Evolutionary conservation across 1,284 basidiomycete species (phyloP), one percentile per base, ranked within the genome.

Genomic region (Waitea zeae): DNA sequence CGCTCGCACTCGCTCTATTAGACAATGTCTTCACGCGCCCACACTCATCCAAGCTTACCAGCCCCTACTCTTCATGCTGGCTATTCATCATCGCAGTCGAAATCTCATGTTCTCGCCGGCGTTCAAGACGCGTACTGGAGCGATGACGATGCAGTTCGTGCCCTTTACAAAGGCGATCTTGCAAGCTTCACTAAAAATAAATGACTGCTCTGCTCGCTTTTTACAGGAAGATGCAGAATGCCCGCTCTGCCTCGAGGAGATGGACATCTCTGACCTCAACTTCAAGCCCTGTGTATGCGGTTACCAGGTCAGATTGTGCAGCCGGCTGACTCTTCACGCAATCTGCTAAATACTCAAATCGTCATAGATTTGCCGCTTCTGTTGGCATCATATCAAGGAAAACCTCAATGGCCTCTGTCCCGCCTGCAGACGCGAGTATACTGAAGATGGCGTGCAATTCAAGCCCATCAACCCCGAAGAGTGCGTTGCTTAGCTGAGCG

Each of bases 231-330:
- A 96, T 50, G 83, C 86, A 46, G 93, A 98, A 50, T 99, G 95
- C 59, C 89, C 95, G 32, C 75, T 99, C 42, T 99, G 95, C 61
- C 74, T 97, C 38, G 95, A 98, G 53, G 92, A 96, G 59, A 90
- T 99, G 75, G 95, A 98, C 59, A 74, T 98, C 43, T 92, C 90
- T 29, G 95, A 99, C 67, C 74, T 96, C 52, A 95, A 96, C 65
- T 99, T 99, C 66, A 95, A 93, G 63, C 95, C 95, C 13, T 99
- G 95, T 58, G 78, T 92, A 37, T 99, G 95, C 59, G 95, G 95
- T 44, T 95, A 98, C 60, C 92, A 96, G 69, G 92, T 86, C 52
- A 48, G 61, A 49, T 36, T 4, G 34, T 33, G 24, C 13, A 34
- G n/a, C n/a, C n/a, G n/a, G n/a, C n/a, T n/a, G n/a, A n/a, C n/a